These are phyloP conservation scores for Cyberlindnera maritima DNA, from an alignment of 805 yeast genomes.

Conservation along the genomic window DNA sequence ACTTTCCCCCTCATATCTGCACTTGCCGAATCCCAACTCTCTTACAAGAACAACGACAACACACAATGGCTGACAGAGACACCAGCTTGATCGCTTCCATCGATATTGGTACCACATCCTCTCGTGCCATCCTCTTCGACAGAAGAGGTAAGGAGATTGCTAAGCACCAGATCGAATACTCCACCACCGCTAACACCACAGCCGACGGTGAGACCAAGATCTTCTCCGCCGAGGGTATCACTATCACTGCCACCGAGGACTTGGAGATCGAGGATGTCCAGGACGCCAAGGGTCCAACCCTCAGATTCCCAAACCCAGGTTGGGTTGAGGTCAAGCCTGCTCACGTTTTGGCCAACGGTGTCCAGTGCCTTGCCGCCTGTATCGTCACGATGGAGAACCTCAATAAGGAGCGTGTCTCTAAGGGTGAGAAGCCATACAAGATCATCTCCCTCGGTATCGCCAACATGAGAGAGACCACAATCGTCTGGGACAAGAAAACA, in stretches of 20 bases:
- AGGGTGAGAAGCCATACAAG: constrained; percentile 50
- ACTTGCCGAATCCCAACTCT: background rate
- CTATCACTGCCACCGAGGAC: constrained; percentile 52
- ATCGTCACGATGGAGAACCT: constrained; percentile 52
- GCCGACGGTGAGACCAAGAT: constrained; percentile 50
- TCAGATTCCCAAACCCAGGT: constrained; percentile 75
- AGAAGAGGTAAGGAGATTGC: constrained; percentile 75
- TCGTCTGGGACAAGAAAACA: constrained; percentile 81
- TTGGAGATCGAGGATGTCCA: constrained; percentile 58
- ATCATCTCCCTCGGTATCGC: constrained; percentile 83
- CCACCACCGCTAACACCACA: constrained; percentile 59
- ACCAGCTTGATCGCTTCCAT: constrained; percentile 55
- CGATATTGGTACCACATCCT: constrained; percentile 90
- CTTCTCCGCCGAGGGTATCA: constrained; percentile 73
- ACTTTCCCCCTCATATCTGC: background rate
- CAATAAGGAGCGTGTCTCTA: constrained; percentile 45
- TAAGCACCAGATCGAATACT: constrained; percentile 86
- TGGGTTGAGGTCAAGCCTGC: constrained; percentile 95
- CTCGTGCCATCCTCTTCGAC: constrained; percentile 80
- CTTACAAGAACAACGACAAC: background rate
- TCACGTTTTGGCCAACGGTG: constrained; percentile 75
- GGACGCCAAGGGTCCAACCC: constrained; percentile 57
- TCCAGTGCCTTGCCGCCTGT: constrained; percentile 73
- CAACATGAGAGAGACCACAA: constrained; percentile 93
- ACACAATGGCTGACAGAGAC: constrained; percentile 28